Percentiles rank a stretch among this genome's conserved stretches.
Evolutionary conservation across 176 grass and related monocot species (phyloP).

Genomic region (Typha latifolia): DNA sequence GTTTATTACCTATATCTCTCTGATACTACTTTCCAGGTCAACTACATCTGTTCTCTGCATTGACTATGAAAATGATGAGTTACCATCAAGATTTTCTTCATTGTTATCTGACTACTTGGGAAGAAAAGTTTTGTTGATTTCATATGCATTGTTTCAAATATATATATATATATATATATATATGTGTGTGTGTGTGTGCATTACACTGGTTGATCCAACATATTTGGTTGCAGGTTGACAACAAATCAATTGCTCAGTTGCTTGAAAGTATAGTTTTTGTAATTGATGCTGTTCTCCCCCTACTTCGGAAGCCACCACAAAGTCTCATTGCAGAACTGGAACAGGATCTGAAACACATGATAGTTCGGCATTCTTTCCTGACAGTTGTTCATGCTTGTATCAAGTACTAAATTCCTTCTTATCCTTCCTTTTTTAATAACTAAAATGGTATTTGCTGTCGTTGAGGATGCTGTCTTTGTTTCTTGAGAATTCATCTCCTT

Average conservation of each 20-base stretch:
- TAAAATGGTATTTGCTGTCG: not conserved
- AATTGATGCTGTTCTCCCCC: constrained; percentile 88
- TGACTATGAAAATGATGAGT: no score
- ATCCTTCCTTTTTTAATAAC: constrained; percentile 10
- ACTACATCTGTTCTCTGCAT: no score
- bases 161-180: no score
- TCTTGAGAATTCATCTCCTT: no score
- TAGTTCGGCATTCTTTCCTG: constrained; percentile 87
- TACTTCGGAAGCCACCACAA: constrained; percentile 79
- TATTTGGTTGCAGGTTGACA: constrained; percentile 54
- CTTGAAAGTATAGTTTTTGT: constrained; percentile 98
- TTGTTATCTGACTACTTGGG: no score
- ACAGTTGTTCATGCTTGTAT: constrained; percentile 98
- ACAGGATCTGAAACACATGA: constrained; percentile 97
- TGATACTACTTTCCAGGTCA: no score
- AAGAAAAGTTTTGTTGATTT: no score
- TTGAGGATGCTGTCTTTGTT: no score
- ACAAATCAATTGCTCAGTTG: constrained; percentile 76
- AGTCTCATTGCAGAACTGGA: constrained; percentile 89
- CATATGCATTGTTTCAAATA: no score
- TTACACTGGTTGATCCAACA: constrained; percentile 5
- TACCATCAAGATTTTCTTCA: no score
- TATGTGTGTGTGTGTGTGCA: no score
- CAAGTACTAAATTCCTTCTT: constrained; percentile 45
- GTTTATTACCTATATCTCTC: no score